Conservation (phyloP, 2,329 filamentous ascomycete genomes). For the Alternaria triticina region DNA sequence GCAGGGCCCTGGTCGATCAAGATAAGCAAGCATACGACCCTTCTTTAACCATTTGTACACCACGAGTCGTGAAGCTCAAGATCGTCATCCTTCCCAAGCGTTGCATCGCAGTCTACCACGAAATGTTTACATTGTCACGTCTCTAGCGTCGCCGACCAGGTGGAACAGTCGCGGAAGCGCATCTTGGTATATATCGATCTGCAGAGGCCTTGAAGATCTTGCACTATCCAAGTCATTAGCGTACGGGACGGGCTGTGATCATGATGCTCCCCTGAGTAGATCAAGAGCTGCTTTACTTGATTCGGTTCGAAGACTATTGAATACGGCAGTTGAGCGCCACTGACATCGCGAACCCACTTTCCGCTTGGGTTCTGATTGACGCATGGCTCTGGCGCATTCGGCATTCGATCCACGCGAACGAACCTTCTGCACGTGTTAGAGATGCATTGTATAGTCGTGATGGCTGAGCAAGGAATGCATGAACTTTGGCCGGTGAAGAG, state of each 20-base stretch:
- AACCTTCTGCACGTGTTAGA: neutral
- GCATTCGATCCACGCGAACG: neutral
- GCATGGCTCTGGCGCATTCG: neutral
- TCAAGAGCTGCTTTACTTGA: neutral
- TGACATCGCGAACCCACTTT: neutral
- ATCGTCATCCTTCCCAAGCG: neutral
- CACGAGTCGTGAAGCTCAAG: slow-evolving; percentile 5
- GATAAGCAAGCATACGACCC: neutral
- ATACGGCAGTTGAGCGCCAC: neutral
- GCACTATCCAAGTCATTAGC: neutral
- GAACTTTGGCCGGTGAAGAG: neutral
- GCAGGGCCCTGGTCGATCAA: neutral
- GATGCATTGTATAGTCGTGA: neutral
- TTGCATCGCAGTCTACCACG: neutral
- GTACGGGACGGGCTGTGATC: neutral
- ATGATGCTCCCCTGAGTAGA: neutral
- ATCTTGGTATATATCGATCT: slow-evolving; percentile 3
- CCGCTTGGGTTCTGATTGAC: neutral
- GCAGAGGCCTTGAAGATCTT: neutral
- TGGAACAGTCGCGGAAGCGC: neutral
- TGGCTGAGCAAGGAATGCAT: neutral
- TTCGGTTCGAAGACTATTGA: neutral
- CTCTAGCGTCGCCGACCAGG: neutral
- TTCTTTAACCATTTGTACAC: neutral
- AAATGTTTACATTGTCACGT: neutral